These are phyloP conservation scores for Parafenestella ontariensis DNA, from an alignment of 2,329 filamentous ascomycete species.

Conservation along the genomic window DNA sequence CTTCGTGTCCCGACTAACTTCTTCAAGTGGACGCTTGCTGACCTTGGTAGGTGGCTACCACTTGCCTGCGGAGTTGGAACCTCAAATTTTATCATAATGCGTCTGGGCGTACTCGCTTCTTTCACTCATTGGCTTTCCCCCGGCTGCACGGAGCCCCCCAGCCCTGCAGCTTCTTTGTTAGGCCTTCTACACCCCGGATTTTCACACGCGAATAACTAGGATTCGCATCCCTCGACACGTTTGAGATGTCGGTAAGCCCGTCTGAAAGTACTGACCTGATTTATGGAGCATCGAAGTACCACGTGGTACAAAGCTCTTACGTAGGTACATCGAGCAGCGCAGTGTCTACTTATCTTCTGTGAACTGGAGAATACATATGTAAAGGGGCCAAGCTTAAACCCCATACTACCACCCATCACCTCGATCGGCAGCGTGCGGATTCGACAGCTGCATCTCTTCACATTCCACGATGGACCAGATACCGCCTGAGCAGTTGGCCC, in stretches of 20 bases:
- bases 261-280: slow-evolving; percentile 1
- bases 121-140: background rate
- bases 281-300: background rate
- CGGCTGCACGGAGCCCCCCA: slow-evolving; percentile 3
- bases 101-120: background rate
- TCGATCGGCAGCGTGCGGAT: background rate
- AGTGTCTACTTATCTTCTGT: background rate
- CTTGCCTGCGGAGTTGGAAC: background rate
- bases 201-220: slow-evolving; percentile 2
- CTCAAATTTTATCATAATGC: background rate
- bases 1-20: background rate
- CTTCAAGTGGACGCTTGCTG: background rate
- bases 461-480: slow-evolving; percentile 19
- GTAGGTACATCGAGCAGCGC: background rate
- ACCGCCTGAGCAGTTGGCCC: slow-evolving; percentile 24
- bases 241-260: slow-evolving; percentile 7
- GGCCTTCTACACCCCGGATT: slow-evolving; percentile 1
- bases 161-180: slow-evolving; percentile 9
- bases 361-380: background rate
- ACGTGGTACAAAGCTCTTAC: background rate
- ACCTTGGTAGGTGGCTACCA: background rate
- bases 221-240: background rate
- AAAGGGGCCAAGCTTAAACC: background rate
- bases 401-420: background rate
- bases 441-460: background rate